Conservation (phyloP, 441 rosid genomes). For the Macaranga tanarius region DNA sequence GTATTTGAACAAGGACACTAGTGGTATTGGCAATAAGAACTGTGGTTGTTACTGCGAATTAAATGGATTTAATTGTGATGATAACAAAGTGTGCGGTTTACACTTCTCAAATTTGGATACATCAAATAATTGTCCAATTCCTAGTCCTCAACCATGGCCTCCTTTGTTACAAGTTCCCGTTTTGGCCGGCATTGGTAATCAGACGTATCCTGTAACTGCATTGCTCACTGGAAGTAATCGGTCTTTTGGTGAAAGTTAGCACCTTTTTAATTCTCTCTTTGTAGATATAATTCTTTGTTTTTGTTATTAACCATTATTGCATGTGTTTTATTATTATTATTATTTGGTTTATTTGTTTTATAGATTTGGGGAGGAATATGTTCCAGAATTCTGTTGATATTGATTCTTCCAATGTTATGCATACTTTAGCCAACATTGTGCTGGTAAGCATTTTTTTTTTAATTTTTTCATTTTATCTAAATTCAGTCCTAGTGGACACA, state of each 20-base stretch:
- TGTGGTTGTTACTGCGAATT: constrained; percentile 55
- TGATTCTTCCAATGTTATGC: not conserved
- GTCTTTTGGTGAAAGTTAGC: constrained; percentile 62
- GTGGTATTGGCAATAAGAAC: constrained; percentile 1
- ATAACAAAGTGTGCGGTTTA: constrained; percentile 48
- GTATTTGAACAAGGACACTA: constrained; percentile 29
- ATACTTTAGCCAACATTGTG: constrained; percentile 33
- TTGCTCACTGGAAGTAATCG: constrained; percentile 68
- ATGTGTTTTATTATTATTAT: not conserved
- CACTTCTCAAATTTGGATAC: constrained; percentile 48
- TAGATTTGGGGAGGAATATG: constrained; percentile 1
- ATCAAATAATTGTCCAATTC: constrained; percentile 48
- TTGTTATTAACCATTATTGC: not conserved
- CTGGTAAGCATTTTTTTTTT: constrained; percentile 42
- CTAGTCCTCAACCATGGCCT: constrained; percentile 68
- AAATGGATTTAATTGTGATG: no score
- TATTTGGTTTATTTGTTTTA: not conserved
- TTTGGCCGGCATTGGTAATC: constrained; percentile 51
- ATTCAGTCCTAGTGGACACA: no score
- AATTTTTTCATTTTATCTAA: not conserved
- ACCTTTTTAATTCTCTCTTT: constrained; percentile 10
- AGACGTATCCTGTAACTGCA: constrained; percentile 53
- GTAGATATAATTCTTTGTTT: not conserved
- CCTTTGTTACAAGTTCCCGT: constrained; percentile 69
- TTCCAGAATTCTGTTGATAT: not conserved